phyloP scores from a whole-genome alignment of 208 protist species.

The Trypanosoma cruzi region DNA sequence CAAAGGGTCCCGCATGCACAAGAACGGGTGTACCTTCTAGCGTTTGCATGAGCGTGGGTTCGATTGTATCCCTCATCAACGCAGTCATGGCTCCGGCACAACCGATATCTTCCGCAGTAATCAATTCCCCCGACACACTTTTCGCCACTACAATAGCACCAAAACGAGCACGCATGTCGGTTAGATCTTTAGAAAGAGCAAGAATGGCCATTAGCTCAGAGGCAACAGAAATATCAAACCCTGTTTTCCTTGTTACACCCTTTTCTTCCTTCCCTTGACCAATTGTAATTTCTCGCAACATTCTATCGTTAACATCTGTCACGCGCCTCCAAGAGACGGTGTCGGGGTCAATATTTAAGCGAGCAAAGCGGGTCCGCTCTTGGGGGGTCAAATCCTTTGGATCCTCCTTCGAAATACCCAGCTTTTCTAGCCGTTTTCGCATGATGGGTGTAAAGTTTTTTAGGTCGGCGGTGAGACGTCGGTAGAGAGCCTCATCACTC shows the following conservation, averaged over 20 bases:
- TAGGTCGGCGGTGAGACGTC: conserved; percentile 71
- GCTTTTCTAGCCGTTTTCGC: conserved; percentile 83
- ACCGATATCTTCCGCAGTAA: conserved; percentile 94
- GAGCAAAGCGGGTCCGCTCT: conserved; percentile 90
- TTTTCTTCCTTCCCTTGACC: conserved; percentile 94
- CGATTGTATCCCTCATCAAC: conserved; percentile 96
- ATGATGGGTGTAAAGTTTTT: conserved; percentile 93
- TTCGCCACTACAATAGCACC: conserved; percentile 86
- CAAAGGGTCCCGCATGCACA: conserved; percentile 98
- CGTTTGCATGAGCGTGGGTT: conserved; percentile 98
- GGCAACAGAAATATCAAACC: conserved; percentile 98
- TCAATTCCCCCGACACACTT: conserved; percentile 63
- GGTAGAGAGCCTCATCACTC: conserved; percentile 88
- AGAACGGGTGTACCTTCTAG: conserved; percentile 96
- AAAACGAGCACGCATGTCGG: conserved; percentile 94
- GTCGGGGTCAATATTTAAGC: conserved; percentile 95
- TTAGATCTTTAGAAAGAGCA: conserved; percentile 92
- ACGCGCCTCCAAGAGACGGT: conserved; percentile 98
- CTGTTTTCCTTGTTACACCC: conserved; percentile 78
- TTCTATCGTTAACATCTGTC: conserved; percentile 97
- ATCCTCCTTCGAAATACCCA: conserved; percentile 94
- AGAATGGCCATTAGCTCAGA: conserved; percentile 99
- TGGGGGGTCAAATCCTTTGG: conserved; percentile 92
- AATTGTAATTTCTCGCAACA: conserved; percentile 96
- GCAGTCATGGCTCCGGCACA: conserved; percentile 94